Conservation (phyloP, 495 filamentous ascomycete genomes). For the Parathielavia appendiculata region DNA sequence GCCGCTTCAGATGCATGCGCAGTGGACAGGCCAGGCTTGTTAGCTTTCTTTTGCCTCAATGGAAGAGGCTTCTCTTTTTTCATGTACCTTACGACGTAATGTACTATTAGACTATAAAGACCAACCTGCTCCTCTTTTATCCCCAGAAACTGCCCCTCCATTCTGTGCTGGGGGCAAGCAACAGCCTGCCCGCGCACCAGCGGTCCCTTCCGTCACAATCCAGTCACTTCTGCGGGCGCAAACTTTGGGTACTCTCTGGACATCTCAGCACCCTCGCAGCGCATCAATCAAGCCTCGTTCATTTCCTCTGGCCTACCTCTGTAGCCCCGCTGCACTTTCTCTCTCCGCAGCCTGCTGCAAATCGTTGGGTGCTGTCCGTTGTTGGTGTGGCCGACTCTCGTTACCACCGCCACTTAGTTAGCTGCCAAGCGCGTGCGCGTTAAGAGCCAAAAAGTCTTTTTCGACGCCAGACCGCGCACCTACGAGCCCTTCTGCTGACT, state of each 20-base stretch:
- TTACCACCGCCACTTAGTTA: neutral
- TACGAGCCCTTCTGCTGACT: constrained; percentile 4
- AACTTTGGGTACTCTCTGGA: neutral
- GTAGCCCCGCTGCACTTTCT: constrained; percentile 5
- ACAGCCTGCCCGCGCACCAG: constrained; percentile 38
- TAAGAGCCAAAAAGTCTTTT: constrained; percentile 22
- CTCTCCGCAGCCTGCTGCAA: constrained; percentile 3
- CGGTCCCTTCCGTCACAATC: constrained; percentile 21
- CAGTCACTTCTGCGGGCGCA: neutral
- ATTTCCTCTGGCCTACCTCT: neutral
- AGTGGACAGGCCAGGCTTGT: constrained; percentile 16
- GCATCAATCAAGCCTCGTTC: neutral
- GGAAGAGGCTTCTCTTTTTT: constrained; percentile 26
- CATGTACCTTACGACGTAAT: constrained; percentile 22
- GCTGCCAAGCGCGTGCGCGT: constrained; percentile 19
- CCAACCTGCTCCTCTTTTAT: constrained; percentile 35
- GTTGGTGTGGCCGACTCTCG: constrained; percentile 8
- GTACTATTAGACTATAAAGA: constrained; percentile 38
- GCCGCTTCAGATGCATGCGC: constrained; percentile 15
- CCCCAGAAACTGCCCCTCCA: constrained; percentile 35
- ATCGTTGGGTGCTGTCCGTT: constrained; percentile 1
- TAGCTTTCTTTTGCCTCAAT: constrained; percentile 24
- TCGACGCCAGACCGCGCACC: constrained; percentile 18
- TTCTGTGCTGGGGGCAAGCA: constrained; percentile 40
- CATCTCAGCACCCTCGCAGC: constrained; percentile 11